phyloP scores from a whole-genome alignment of 2,329 filamentous ascomycete species.

The Orbilia javanica region DNA sequence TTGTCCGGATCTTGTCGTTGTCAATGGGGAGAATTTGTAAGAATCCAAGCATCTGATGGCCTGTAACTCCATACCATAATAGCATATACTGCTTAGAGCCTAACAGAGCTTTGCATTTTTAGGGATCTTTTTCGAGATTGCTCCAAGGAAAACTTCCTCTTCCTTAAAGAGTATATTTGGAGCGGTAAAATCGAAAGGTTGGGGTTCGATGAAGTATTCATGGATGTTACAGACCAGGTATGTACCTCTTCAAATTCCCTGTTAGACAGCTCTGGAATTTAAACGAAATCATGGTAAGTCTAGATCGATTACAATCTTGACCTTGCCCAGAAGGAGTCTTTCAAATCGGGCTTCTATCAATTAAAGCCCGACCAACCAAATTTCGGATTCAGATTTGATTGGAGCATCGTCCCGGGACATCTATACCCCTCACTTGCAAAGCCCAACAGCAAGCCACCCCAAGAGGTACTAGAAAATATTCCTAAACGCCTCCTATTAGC shows the following conservation, averaged over 20 bases:
- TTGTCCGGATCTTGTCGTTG: conserved; percentile 86
- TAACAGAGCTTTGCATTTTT: not conserved
- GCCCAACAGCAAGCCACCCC: conserved; percentile 59
- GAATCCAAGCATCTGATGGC: not conserved
- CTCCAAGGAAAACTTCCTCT: conserved; percentile 82
- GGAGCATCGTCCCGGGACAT: conserved; percentile 75
- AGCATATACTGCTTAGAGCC: too few relatives aligned
- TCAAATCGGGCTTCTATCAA: conserved; percentile 79
- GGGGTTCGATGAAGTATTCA: conserved; percentile 89
- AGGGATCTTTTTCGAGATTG: conserved; percentile 80
- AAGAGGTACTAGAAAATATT: conserved; percentile 63
- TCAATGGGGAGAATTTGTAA: conserved; percentile 85
- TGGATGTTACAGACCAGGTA: conserved; percentile 81
- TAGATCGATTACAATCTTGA: conserved; percentile 84
- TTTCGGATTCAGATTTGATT: conserved; percentile 83
- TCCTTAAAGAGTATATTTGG: conserved; percentile 82
- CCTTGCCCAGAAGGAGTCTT: conserved; percentile 69
- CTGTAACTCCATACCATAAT: not conserved
- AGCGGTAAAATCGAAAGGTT: conserved; percentile 81
- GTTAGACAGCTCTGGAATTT: not conserved
- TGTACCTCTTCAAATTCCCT: not conserved
- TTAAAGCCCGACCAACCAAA: conserved; percentile 80
- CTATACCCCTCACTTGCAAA: conserved; percentile 67
- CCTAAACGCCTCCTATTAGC: conserved; percentile 78
- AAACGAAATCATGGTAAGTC: not conserved